These are phyloP conservation scores for Colletotrichum theobromicola DNA, from an alignment of 2,329 filamentous ascomycete genomes.

Conservation along the genomic window DNA sequence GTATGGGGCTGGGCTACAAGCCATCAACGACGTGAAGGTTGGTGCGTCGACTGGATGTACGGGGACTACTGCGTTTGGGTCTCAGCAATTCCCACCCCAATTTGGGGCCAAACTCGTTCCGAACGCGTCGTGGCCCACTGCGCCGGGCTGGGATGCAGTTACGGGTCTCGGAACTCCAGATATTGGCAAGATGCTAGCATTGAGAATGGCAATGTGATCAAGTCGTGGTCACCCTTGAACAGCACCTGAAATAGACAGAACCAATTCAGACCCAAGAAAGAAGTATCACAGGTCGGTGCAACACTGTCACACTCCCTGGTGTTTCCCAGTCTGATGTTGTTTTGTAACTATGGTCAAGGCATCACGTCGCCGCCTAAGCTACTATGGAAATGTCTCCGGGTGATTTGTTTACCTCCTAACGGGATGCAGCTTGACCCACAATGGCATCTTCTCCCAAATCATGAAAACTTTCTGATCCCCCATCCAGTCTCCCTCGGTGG, in stretches of 20 bases:
- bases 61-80: conserved; percentile 26
- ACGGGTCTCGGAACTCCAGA: conserved; percentile 51
- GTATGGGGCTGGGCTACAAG: conserved; percentile 42
- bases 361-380: background rate
- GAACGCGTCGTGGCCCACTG: conserved; percentile 32
- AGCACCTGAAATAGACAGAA: background rate
- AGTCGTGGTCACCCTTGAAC: too few relatives aligned
- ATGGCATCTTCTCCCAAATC: background rate
- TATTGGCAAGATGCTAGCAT: conserved; percentile 37
- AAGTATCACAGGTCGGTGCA: background rate
- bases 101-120: conserved; percentile 30
- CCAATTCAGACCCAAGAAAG: background rate
- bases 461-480: conserved; percentile 1
- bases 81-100: conserved; percentile 14
- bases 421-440: background rate
- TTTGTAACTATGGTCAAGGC: background rate
- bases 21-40: conserved; percentile 40
- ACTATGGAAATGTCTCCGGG: background rate
- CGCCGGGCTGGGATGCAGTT: conserved; percentile 39
- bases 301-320: background rate
- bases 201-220: background rate
- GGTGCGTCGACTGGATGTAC: conserved; percentile 36
- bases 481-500: conserved; percentile 41
- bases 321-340: background rate
- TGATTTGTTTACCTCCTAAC: background rate